Percentiles rank a stretch among this genome's conserved stretches.
Evolutionary conservation across 2,329 filamentous ascomycete genomes (phyloP).

Genomic region (Trichoderma endophyticum): DNA sequence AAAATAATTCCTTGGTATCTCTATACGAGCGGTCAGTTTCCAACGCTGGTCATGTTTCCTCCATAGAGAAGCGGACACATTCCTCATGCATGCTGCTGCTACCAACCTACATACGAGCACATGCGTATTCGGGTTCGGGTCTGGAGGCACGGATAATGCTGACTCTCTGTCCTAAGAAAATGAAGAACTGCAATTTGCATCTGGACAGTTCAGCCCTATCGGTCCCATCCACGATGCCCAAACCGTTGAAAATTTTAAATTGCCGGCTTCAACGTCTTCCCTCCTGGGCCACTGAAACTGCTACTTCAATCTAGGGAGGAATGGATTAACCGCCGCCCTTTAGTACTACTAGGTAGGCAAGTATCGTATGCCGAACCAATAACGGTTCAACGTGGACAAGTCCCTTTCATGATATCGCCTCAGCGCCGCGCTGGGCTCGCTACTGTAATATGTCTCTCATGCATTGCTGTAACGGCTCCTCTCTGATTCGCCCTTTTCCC

Average conservation of each 20-base stretch:
- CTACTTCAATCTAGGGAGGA: background rate
- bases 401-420: background rate
- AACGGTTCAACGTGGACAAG: background rate
- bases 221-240: background rate
- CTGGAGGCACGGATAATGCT: background rate
- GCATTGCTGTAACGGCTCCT: background rate
- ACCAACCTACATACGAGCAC: background rate
- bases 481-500: background rate
- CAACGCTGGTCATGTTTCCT: background rate
- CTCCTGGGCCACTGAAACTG: background rate
- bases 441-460: background rate
- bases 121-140: background rate
- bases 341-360: background rate
- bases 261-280: background rate
- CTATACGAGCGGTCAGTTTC: background rate
- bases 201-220: background rate
- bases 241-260: background rate
- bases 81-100: background rate
- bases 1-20: background rate
- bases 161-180: background rate
- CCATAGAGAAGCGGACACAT: constrained; percentile 6
- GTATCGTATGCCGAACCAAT: background rate
- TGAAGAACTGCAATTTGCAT: background rate
- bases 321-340: background rate
- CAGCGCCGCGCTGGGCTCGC: background rate